Percentiles rank a stretch among this genome's conserved stretches.
Conservation (phyloP, 2,329 filamentous ascomycete genomes). For the Aspergillus floridensis region DNA sequence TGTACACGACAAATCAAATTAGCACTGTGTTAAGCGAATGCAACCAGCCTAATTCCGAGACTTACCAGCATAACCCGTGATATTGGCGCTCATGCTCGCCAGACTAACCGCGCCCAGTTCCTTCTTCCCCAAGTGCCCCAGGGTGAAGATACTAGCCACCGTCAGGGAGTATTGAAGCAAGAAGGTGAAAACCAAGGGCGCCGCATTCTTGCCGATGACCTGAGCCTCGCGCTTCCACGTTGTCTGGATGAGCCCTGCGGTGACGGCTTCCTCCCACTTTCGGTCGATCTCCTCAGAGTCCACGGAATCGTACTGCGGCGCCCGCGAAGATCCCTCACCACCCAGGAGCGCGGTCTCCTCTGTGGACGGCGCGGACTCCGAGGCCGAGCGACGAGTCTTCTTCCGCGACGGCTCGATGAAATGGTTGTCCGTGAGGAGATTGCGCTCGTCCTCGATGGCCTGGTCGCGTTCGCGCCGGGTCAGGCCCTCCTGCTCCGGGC, state of each 20-base stretch:
- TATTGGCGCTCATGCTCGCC: slow-evolving; percentile 75
- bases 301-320: slow-evolving; percentile 48
- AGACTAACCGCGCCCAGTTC: slow-evolving; percentile 66
- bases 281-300: slow-evolving; percentile 59
- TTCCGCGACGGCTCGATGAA: slow-evolving; percentile 41
- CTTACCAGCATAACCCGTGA: slow-evolving; percentile 62
- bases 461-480: slow-evolving; percentile 54
- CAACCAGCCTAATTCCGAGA: not conserved
- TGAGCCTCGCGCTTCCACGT: slow-evolving; percentile 89
- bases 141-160: slow-evolving; percentile 75
- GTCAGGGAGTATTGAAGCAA: slow-evolving; percentile 79
- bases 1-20: slow-evolving; percentile 26
- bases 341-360: slow-evolving; percentile 53
- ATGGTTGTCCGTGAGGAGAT: slow-evolving; percentile 59
- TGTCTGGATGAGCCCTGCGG: slow-evolving; percentile 75
- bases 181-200: slow-evolving; percentile 71
- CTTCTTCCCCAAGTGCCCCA: slow-evolving; percentile 70
- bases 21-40: not conserved
- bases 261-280: slow-evolving; percentile 83
- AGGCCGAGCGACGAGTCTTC: slow-evolving; percentile 12
- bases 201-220: slow-evolving; percentile 70
- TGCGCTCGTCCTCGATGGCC: slow-evolving; percentile 56
- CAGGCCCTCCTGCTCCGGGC: slow-evolving; percentile 44
- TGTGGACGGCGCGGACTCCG: slow-evolving; percentile 18
- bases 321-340: slow-evolving; percentile 34